Base-by-base conservation (phyloP, 2,329 filamentous ascomycete species). In the Colletotrichum sp. region DNA sequence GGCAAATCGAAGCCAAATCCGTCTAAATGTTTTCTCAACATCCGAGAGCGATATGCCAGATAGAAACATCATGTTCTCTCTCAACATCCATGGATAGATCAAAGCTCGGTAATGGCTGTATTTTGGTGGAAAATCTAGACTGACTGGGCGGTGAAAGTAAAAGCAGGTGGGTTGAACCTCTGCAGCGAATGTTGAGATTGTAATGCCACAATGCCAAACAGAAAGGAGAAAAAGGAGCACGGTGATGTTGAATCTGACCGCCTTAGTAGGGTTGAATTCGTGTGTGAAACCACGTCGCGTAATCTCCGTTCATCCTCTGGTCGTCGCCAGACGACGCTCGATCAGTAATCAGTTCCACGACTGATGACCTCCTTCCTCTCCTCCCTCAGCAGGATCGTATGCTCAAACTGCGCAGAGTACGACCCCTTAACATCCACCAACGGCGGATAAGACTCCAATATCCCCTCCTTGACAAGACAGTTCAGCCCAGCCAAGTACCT, bases 401-500 rank as follows among this genome's bases (percentile, higher is more conserved):
- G 91, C 82, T 93, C 91, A 78, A 90, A 93, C 77, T 93, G 91
- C 12, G 91, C 91, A 7, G 89, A 87, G 78, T 92, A 92, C 2
- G 90, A 92, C 3, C 90, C 91, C 75, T 87, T 84, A 55, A 89
- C 80, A 76, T 93, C 91, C 38, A 86, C 82, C 31, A 93, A 82
- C 2, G 91, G 91, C 16, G 82, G 82, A 78, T 93, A 90, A 6
- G 85, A 80, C 55, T 92, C 87, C 5, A 93, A 83, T 24, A 93
- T 85, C 1, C 90, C 91, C 66, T 88, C 85, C 8, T 87, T 85
- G 2, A 91, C 85, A 29, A 93, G 84, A 47, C 84, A 87, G 70
- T 91, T 91, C 81, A 93, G 84, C 87, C 90, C 91, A 1, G 89
- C 86, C 64, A 91, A 80, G 76, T 93, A 93, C 36, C 87, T 86